phyloP scores from a whole-genome alignment of 2,329 filamentous ascomycete species.

The Trichoderma atroviride region DNA sequence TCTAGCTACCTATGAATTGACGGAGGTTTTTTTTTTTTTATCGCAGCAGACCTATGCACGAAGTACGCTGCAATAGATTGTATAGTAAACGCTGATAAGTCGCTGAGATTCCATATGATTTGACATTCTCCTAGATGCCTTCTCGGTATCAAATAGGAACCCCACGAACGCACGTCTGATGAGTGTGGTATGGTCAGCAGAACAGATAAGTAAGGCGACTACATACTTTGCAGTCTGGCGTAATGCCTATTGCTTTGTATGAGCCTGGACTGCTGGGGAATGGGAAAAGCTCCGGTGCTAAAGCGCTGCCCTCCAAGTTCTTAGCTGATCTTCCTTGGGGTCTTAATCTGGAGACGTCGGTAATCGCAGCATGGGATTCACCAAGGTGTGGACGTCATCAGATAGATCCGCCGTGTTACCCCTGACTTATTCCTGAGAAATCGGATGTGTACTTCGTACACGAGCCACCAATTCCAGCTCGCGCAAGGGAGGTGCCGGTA shows the following conservation, averaged over 20 bases:
- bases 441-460: slow-evolving; percentile 17
- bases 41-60: not conserved
- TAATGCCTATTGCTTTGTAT: not conserved
- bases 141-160: not conserved
- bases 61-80: not conserved
- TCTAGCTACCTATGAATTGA: not conserved
- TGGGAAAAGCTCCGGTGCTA: slow-evolving; percentile 1
- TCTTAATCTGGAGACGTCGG: slow-evolving; percentile 23
- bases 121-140: not conserved
- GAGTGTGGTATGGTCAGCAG: slow-evolving; percentile 9
- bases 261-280: not conserved
- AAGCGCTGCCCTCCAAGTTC: slow-evolving; percentile 9
- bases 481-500: slow-evolving; percentile 1
- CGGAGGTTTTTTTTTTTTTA: not conserved
- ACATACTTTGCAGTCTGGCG: not conserved
- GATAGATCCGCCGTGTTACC: slow-evolving; percentile 27
- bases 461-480: slow-evolving; percentile 3
- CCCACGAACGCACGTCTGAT: not conserved
- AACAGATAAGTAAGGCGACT: not conserved
- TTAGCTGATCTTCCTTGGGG: not conserved
- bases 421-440: slow-evolving; percentile 15
- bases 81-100: too few relatives aligned
- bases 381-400: slow-evolving; percentile 20
- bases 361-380: slow-evolving; percentile 18
- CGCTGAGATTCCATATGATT: not conserved